A percentile compares a stretch with the other conserved stretches of the same genome.
These are phyloP conservation scores for Fusarium marasasianum DNA, from an alignment of 2,329 filamentous ascomycete species.

Conservation along the genomic window DNA sequence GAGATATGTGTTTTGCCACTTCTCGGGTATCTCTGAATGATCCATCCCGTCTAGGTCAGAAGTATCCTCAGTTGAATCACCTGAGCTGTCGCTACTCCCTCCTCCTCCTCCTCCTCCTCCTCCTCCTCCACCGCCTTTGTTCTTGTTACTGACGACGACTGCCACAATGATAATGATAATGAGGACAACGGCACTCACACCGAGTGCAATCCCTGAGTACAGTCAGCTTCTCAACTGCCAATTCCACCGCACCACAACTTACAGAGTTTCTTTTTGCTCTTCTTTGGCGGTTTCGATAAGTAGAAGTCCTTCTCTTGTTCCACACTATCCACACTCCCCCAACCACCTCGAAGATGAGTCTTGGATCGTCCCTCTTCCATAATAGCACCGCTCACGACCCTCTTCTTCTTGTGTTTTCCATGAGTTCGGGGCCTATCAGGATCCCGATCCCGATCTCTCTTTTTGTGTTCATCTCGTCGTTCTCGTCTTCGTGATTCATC, in stretches of 20 bases:
- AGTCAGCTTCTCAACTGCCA: constrained; percentile 31
- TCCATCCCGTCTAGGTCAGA: constrained; percentile 61
- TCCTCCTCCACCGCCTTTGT: constrained; percentile 60
- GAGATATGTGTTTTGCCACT: constrained; percentile 77
- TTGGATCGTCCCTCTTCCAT: constrained; percentile 71
- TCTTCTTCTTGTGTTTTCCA: constrained; percentile 59
- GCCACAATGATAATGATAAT: constrained; percentile 76
- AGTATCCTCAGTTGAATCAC: constrained; percentile 45
- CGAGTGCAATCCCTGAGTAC: constrained; percentile 64
- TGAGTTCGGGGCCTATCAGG: constrained; percentile 47
- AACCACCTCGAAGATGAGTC: constrained; percentile 55
- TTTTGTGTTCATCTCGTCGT: constrained; percentile 37
- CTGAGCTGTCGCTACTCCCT: constrained; percentile 31
- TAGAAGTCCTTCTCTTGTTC: constrained; percentile 59
- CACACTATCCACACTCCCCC: constrained; percentile 54
- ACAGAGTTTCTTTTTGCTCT: constrained; percentile 70
- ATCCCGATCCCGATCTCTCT: constrained; percentile 35
- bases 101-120: constrained; percentile 31
- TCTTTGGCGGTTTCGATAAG: constrained; percentile 54
- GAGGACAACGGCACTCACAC: constrained; percentile 61
- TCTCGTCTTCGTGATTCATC: constrained; percentile 47
- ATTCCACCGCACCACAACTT: constrained; percentile 42
- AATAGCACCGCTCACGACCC: constrained; percentile 75
- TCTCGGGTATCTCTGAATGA: constrained; percentile 66
- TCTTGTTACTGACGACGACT: constrained; percentile 71